Conservation (phyloP, 192 early-diverging fungal genomes). For the Entomortierella chlamydospora region DNA sequence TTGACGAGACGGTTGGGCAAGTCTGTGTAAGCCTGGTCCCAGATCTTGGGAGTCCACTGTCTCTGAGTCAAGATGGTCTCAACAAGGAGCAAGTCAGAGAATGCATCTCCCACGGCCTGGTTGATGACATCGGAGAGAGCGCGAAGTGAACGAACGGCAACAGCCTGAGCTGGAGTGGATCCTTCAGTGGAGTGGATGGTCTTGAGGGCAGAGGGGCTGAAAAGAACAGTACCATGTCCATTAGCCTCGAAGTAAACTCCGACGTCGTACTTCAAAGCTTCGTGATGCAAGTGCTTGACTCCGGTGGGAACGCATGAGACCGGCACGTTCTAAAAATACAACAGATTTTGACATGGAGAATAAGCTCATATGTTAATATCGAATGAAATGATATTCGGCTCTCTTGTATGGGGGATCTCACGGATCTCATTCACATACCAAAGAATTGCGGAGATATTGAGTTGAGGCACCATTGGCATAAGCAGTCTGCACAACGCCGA, state of each 20-base stretch:
- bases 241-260: constrained; percentile 99
- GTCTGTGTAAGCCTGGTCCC: constrained; percentile 96
- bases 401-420: neutral
- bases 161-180: constrained; percentile 77
- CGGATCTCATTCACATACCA: constrained; percentile 65
- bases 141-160: constrained; percentile 82
- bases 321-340: constrained; percentile 79
- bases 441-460: constrained; percentile 86
- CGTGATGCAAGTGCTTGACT: constrained; percentile 99
- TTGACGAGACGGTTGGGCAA: constrained; percentile 95
- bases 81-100: constrained; percentile 96
- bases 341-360: neutral
- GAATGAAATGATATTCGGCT: neutral
- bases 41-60: constrained; percentile 83
- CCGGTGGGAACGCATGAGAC: constrained; percentile 97
- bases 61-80: constrained; percentile 90
- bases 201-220: constrained; percentile 82
- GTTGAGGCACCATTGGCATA: constrained; percentile 99
- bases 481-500: constrained; percentile 99
- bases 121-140: constrained; percentile 96
- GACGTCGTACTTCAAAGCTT: constrained; percentile 96
- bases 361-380: no score
- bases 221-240: constrained; percentile 98
- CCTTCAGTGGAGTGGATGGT: constrained; percentile 77
- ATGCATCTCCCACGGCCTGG: constrained; percentile 98